phyloP scores from a whole-genome alignment of 495 filamentous ascomycete genomes.

The Penicillium pulvis region DNA sequence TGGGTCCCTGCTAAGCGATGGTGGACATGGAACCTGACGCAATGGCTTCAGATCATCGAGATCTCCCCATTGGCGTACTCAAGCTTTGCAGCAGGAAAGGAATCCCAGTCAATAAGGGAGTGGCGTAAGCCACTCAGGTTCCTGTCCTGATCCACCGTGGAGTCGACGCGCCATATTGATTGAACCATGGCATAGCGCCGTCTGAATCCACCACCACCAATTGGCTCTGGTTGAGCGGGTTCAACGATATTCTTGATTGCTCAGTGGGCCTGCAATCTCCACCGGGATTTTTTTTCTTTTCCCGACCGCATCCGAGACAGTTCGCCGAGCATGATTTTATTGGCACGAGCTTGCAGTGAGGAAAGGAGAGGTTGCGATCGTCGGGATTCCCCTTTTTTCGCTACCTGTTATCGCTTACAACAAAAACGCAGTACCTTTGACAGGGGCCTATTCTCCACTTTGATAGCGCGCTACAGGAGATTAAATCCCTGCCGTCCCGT shows the following conservation, averaged over 20 bases:
- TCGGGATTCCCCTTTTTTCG: not conserved
- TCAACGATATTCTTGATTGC: not conserved
- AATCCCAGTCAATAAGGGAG: not conserved
- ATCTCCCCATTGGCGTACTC: conserved; percentile 10
- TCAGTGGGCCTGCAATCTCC: not conserved
- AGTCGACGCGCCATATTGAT: not conserved
- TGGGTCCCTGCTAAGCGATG: conserved; percentile 2
- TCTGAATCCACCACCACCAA: not conserved
- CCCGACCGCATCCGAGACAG: not conserved
- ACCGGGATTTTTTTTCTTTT: not conserved
- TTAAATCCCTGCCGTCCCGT: not conserved
- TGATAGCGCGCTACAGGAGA: not conserved
- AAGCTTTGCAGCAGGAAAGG: conserved; percentile 3
- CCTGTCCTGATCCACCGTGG: conserved; percentile 5
- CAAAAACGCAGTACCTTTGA: not conserved
- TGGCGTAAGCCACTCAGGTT: conserved; percentile 2
- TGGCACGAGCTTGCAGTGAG: not conserved
- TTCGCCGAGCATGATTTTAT: not conserved
- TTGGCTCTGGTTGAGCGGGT: not conserved
- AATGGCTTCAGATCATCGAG: conserved; percentile 4
- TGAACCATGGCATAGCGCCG: conserved; percentile 1
- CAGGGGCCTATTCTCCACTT: not conserved
- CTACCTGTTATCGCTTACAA: not conserved
- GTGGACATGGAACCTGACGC: conserved; percentile 3
- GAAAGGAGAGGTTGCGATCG: not conserved